phyloP scores from a whole-genome alignment of 495 filamentous ascomycete genomes.

The Astrothelium subdiscretum region DNA sequence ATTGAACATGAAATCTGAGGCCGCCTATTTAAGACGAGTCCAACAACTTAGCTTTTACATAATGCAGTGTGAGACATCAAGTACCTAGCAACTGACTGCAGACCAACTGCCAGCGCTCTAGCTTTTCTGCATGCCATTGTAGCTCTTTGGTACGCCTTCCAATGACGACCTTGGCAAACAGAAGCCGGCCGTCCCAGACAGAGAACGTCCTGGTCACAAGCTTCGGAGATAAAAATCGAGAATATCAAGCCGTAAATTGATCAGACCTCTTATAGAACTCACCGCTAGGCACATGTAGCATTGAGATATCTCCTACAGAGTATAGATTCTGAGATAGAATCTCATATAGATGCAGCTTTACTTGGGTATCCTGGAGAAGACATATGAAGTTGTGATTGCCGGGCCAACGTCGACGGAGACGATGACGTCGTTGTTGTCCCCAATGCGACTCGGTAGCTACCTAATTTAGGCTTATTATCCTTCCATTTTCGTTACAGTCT shows the following conservation, averaged over 20 bases:
- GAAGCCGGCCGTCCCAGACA: neutral
- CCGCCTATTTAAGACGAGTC: neutral
- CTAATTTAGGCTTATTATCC: no score
- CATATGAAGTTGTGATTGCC: no score
- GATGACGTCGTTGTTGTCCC: no score
- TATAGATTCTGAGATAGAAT: no score
- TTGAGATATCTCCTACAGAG: no score
- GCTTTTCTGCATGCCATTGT: neutral
- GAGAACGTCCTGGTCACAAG: neutral
- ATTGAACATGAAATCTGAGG: neutral
- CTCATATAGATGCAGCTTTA: no score
- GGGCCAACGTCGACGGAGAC: no score
- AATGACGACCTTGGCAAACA: neutral
- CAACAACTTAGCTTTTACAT: neutral
- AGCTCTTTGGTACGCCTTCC: neutral
- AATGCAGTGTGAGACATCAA: neutral
- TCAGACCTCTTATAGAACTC: no score
- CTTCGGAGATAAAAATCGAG: neutral
- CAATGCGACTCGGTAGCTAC: no score
- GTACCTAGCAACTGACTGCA: neutral
- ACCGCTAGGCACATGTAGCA: no score
- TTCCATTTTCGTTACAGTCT: no score
- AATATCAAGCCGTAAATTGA: neutral
- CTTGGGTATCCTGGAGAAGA: no score
- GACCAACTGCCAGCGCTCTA: neutral